Evolutionary conservation across 768 basidiomycete genomes (phyloP).

Genomic region (Collybiopsis confluens): DNA sequence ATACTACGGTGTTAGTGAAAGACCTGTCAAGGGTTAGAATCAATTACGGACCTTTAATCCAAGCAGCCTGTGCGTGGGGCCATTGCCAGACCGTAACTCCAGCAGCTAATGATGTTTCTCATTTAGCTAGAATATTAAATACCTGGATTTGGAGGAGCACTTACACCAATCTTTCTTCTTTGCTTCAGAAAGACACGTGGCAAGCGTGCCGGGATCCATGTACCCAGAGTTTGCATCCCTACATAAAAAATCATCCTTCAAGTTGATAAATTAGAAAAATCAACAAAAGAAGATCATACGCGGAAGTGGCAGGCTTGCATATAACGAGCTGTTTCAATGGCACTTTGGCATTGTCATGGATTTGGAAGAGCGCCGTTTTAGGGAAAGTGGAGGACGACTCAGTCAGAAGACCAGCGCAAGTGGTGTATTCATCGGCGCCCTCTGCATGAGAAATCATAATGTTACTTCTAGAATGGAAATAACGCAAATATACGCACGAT

Average conservation of each 20-base stretch:
- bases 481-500: constrained; percentile 27
- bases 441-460: constrained; percentile 31
- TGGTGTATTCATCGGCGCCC: constrained; percentile 60
- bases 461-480: not conserved
- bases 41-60: constrained; percentile 23
- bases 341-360: constrained; percentile 55
- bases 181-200: constrained; percentile 57
- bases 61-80: constrained; percentile 34
- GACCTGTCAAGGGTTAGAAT: too few relatives aligned
- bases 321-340: constrained; percentile 64
- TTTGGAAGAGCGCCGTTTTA: constrained; percentile 54
- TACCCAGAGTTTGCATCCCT: constrained; percentile 57
- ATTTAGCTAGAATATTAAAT: not conserved
- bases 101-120: constrained; percentile 16
- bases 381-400: constrained; percentile 61
- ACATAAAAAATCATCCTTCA: not conserved
- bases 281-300: not conserved
- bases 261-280: not conserved
- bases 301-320: constrained; percentile 59
- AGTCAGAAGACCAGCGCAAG: constrained; percentile 54
- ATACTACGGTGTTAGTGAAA: too few relatives aligned
- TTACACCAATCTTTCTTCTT: constrained; percentile 64
- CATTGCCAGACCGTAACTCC: constrained; percentile 33
- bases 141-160: constrained; percentile 20
- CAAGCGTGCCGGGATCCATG: constrained; percentile 53